A percentile compares a stretch with the other conserved stretches of the same genome.
Evolutionary conservation across 768 basidiomycete genomes (phyloP).

Genomic region (Boletus huronensis): DNA sequence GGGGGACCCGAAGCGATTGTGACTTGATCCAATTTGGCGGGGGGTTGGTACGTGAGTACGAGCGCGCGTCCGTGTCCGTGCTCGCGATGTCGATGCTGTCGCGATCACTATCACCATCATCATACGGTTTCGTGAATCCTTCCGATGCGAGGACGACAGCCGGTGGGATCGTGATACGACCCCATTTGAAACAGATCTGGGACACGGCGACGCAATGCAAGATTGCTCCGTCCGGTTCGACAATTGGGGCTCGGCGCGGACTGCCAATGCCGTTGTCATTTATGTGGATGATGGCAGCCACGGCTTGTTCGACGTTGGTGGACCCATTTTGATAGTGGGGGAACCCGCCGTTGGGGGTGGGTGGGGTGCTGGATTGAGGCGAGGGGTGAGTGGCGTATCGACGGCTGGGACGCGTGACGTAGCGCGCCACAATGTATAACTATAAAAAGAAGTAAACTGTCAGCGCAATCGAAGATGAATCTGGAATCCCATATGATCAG

Average conservation of each 20-base stretch:
- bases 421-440: conserved; percentile 63
- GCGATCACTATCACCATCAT: not conserved
- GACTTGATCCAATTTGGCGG: conserved; percentile 28
- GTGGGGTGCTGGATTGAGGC: conserved; percentile 28
- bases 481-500: not conserved
- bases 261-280: not conserved
- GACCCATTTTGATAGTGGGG: conserved; percentile 1
- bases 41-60: conserved; percentile 33
- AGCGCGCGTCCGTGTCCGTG: conserved; percentile 13
- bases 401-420: conserved; percentile 50
- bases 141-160: conserved; percentile 55
- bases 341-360: conserved; percentile 14
- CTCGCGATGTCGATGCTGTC: not conserved
- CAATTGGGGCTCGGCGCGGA: conserved; percentile 5
- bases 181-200: conserved; percentile 64
- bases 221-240: conserved; percentile 46
- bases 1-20: conserved; percentile 21
- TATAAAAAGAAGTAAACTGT: conserved; percentile 20
- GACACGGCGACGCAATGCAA: conserved; percentile 64
- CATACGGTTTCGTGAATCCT: conserved; percentile 43
- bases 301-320: conserved; percentile 12
- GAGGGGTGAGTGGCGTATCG: not conserved
- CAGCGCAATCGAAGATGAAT: not conserved
- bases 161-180: conserved; percentile 72
- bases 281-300: conserved; percentile 8